A percentile compares a stretch with the other conserved stretches of the same genome.
Evolutionary conservation across 2,329 filamentous ascomycete species (phyloP).

Genomic region (Monosporascus sp.): DNA sequence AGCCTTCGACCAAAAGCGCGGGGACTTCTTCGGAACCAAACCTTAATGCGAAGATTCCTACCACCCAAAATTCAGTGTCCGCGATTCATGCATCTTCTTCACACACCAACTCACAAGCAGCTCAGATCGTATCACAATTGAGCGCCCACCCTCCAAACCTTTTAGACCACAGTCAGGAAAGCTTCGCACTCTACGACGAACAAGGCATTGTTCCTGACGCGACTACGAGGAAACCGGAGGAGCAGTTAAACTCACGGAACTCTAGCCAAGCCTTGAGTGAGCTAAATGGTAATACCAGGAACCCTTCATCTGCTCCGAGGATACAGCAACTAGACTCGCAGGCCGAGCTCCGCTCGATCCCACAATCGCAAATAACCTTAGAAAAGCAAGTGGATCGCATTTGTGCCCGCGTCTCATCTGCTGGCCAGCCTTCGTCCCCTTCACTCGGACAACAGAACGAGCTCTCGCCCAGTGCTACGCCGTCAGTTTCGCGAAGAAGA

Average conservation of each 20-base stretch:
- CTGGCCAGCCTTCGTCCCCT: too few relatives aligned
- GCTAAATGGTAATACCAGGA: conserved; percentile 20
- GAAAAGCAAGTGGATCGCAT: neutral
- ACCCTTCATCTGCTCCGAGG: conserved; percentile 12
- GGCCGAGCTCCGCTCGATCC: neutral
- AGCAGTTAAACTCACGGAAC: conserved; percentile 9
- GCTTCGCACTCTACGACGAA: conserved; percentile 19
- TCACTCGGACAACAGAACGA: neutral
- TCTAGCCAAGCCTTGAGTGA: conserved; percentile 21
- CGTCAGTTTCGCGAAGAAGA: neutral
- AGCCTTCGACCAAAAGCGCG: neutral
- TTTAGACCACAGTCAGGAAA: conserved; percentile 12
- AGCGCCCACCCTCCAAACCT: conserved; percentile 13
- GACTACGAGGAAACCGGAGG: neutral
- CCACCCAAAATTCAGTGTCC: neutral
- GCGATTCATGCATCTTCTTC: conserved; percentile 1
- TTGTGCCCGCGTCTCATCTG: neutral
- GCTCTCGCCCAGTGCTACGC: neutral
- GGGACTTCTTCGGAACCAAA: neutral
- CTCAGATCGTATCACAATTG: conserved; percentile 21
- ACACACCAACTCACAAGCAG: conserved; percentile 19
- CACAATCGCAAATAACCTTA: conserved; percentile 1
- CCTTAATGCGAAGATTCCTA: neutral
- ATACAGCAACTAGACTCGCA: conserved; percentile 4
- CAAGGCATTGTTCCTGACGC: conserved; percentile 12